These are phyloP conservation scores for Didymella lethalis DNA, from an alignment of 2,329 filamentous ascomycete genomes.

Conservation along the genomic window DNA sequence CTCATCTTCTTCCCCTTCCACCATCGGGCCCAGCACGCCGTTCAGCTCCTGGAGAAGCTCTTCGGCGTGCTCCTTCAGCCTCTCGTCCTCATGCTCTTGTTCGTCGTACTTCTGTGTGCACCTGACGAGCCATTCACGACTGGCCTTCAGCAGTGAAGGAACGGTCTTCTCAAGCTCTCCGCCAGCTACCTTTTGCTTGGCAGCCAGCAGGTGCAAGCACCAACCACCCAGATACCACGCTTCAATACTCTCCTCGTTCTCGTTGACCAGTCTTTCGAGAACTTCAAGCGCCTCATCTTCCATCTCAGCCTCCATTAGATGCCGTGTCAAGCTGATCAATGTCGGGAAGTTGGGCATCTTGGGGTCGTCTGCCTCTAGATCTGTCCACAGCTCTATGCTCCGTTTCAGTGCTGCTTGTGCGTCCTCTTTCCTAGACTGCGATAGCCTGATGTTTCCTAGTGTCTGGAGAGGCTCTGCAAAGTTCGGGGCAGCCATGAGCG, in stretches of 20 bases:
- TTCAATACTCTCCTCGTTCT: constrained; percentile 95
- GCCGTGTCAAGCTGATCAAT: constrained; percentile 79
- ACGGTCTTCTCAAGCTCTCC: constrained; percentile 57
- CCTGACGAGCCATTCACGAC: constrained; percentile 82
- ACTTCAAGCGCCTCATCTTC: constrained; percentile 85
- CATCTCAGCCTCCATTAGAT: constrained; percentile 90
- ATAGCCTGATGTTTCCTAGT: constrained; percentile 90
- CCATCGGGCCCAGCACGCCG: constrained; percentile 54
- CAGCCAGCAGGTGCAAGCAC: constrained; percentile 81
- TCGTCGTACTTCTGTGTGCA: constrained; percentile 79
- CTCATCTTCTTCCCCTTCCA: constrained; percentile 54
- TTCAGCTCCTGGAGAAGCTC: constrained; percentile 68
- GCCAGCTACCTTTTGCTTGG: constrained; percentile 66
- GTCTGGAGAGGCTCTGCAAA: constrained; percentile 94
- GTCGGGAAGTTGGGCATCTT: constrained; percentile 85
- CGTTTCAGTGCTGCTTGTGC: constrained; percentile 78
- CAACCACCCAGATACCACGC: constrained; percentile 97
- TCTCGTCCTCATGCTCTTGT: constrained; percentile 85
- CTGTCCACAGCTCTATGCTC: constrained; percentile 84
- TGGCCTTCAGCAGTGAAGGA: constrained; percentile 72
- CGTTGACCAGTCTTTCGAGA: constrained; percentile 79
- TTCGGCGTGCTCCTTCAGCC: constrained; percentile 75
- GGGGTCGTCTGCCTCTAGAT: constrained; percentile 75
- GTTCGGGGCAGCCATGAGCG: constrained; percentile 81
- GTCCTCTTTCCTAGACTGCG: constrained; percentile 80